Percentiles rank a stretch among this genome's conserved stretches.
Evolutionary conservation across 768 basidiomycete species (phyloP).

Genomic region (Candolleomyces efflorescens): DNA sequence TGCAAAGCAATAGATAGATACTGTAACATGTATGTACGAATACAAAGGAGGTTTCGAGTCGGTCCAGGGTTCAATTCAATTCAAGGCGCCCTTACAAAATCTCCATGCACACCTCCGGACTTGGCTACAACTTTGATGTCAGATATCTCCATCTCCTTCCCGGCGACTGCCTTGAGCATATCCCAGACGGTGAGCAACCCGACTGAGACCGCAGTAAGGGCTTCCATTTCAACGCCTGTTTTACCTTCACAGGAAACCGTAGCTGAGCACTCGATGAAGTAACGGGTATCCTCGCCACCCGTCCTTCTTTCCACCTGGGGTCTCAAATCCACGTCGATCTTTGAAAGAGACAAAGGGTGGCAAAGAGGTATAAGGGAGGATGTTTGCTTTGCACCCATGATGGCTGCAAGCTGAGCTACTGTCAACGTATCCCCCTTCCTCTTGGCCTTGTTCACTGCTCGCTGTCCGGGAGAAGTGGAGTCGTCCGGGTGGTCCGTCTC

Average conservation of each 20-base stretch:
- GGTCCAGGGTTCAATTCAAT: background rate
- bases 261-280: constrained; percentile 59
- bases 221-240: constrained; percentile 94
- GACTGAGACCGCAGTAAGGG: constrained; percentile 76
- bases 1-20: constrained; percentile 17
- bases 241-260: constrained; percentile 74
- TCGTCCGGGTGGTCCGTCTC: constrained; percentile 8
- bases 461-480: constrained; percentile 13
- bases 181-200: constrained; percentile 86
- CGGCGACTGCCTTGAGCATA: constrained; percentile 89
- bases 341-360: constrained; percentile 74
- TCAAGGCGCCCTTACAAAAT: constrained; percentile 40
- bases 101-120: constrained; percentile 69
- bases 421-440: constrained; percentile 69
- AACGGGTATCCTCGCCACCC: constrained; percentile 17
- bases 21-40: background rate
- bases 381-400: constrained; percentile 86
- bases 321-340: constrained; percentile 61
- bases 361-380: constrained; percentile 83
- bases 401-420: constrained; percentile 79
- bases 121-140: constrained; percentile 64
- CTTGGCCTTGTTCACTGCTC: constrained; percentile 45
- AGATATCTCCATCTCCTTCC: constrained; percentile 80
- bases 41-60: background rate
- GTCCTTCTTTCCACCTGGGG: constrained; percentile 5